Conservation (phyloP, 352 stramenopile species). For the Phytophthora pini region DNA sequence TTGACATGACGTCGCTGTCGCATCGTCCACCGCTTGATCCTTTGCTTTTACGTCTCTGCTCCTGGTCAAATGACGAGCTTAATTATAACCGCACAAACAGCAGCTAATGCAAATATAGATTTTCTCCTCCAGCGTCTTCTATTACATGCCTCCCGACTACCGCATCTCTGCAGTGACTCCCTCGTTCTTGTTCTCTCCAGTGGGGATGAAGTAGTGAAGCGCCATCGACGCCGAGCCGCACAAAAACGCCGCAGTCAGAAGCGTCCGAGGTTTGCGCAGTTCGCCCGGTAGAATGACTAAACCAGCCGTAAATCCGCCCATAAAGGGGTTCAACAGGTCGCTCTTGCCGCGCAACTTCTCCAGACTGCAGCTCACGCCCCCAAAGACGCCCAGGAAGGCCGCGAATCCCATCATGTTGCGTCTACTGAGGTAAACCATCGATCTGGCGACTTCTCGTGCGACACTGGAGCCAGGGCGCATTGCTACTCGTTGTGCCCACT, state of each 20-base stretch:
- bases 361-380: slow-evolving; percentile 70
- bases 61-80: slow-evolving; percentile 1
- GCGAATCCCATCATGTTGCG: slow-evolving; percentile 79
- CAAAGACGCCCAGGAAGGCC: slow-evolving; percentile 78
- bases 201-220: slow-evolving; percentile 64
- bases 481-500: slow-evolving; percentile 50
- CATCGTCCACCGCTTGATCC: slow-evolving; percentile 22
- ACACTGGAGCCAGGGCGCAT: slow-evolving; percentile 30
- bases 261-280: slow-evolving; percentile 48
- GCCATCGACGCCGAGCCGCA: slow-evolving; percentile 65
- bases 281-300: slow-evolving; percentile 57
- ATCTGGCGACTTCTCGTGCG: slow-evolving; percentile 37
- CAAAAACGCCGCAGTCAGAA: slow-evolving; percentile 51
- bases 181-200: slow-evolving; percentile 33
- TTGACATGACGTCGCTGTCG: slow-evolving; percentile 58
- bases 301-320: slow-evolving; percentile 66
- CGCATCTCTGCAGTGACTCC: neutral
- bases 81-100: slow-evolving; percentile 25
- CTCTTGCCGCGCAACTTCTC: slow-evolving; percentile 61
- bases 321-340: slow-evolving; percentile 76
- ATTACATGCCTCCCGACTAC: slow-evolving; percentile 16
- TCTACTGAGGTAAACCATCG: slow-evolving; percentile 38
- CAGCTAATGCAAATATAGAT: slow-evolving; percentile 27
- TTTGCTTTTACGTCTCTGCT: no score
- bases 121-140: slow-evolving; percentile 12